Evolutionary conservation across 345 rosid genomes (phyloP).

Genomic region (Boechera divaricarpa): DNA sequence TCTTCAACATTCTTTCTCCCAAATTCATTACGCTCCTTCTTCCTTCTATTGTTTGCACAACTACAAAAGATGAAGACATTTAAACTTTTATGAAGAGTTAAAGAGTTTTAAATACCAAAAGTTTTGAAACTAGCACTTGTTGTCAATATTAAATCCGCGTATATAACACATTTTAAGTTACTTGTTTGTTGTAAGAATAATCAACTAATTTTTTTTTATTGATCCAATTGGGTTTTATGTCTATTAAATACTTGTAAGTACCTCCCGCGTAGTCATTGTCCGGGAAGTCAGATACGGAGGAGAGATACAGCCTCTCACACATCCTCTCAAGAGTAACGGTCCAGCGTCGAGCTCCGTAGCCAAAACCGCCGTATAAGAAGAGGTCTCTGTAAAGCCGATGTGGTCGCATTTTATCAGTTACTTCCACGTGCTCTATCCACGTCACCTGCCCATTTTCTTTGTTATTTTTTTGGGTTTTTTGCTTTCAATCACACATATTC

Average conservation of each 20-base stretch:
- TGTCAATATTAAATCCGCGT: background rate
- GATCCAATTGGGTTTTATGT: background rate
- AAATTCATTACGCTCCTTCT: slow-evolving; percentile 59
- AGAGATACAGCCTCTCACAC: slow-evolving; percentile 61
- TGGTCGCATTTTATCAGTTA: slow-evolving; percentile 57
- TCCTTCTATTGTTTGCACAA: slow-evolving; percentile 46
- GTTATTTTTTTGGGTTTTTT: background rate
- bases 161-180: background rate
- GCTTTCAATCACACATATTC: background rate
- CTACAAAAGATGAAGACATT: slow-evolving; percentile 30
- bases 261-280: slow-evolving; percentile 50
- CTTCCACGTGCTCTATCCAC: slow-evolving; percentile 86
- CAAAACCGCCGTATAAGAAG: slow-evolving; percentile 49
- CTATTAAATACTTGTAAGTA: slow-evolving; percentile 12
- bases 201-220: background rate
- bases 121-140: background rate
- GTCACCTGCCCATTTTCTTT: slow-evolving; percentile 57
- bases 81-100: background rate
- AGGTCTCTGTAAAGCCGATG: slow-evolving; percentile 70
- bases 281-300: slow-evolving; percentile 26
- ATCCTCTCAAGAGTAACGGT: slow-evolving; percentile 57
- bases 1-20: slow-evolving; percentile 69
- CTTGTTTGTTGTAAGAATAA: background rate
- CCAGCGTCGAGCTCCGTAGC: slow-evolving; percentile 81
- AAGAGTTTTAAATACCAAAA: background rate